Evolutionary conservation across 345 rosid species (phyloP).

Genomic region (Aethionema arabicum): DNA sequence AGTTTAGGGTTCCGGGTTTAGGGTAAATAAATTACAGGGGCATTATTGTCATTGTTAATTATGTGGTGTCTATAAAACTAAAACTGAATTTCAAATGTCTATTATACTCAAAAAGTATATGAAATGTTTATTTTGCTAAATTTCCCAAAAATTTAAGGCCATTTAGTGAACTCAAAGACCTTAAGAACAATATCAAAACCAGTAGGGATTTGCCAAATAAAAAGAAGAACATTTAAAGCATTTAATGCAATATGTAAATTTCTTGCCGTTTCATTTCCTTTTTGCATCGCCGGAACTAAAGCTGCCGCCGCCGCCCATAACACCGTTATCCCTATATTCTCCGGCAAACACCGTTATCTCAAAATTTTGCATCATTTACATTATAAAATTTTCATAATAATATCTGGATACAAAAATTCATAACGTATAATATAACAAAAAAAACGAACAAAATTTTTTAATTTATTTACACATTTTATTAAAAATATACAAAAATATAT

Average conservation of each 20-base stretch:
- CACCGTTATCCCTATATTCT: conserved; percentile 60
- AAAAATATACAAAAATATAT: too few relatives aligned
- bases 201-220: conserved; percentile 80
- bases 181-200: conserved; percentile 75
- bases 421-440: too few relatives aligned
- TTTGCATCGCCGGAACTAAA: conserved; percentile 88
- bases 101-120: too few relatives aligned
- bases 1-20: too few relatives aligned
- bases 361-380: background rate
- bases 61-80: too few relatives aligned
- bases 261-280: conserved; percentile 78
- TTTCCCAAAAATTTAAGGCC: conserved; percentile 65
- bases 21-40: too few relatives aligned
- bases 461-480: too few relatives aligned
- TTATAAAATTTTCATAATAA: background rate
- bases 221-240: conserved; percentile 60
- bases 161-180: conserved; percentile 82
- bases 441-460: too few relatives aligned
- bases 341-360: conserved; percentile 2
- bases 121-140: too few relatives aligned
- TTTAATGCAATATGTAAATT: conserved; percentile 84
- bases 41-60: too few relatives aligned
- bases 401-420: too few relatives aligned
- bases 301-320: conserved; percentile 86
- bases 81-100: too few relatives aligned